phyloP scores from a whole-genome alignment of 225 moss, liverwort and hornwort species.

The Takakia lepidozioides region DNA sequence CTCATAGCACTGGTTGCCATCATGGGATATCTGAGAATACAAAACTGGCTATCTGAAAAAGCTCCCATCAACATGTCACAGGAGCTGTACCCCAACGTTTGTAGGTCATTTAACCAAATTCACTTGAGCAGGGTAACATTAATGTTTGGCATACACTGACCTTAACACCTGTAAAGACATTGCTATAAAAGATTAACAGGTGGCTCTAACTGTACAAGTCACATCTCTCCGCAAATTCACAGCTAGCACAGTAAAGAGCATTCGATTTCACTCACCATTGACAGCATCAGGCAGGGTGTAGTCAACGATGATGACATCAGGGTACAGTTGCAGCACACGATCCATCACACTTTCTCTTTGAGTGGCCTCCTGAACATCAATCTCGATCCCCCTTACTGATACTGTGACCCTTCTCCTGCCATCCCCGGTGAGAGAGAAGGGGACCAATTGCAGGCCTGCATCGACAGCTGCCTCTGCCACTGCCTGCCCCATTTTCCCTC shows the following conservation, averaged over 20 bases:
- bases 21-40: too few species aligned
- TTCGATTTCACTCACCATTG: constrained; percentile 73
- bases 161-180: too few species aligned
- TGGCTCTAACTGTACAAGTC: too few species aligned
- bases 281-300: constrained; percentile 82
- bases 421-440: constrained; percentile 40
- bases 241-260: too few species aligned
- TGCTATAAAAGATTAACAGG: too few species aligned
- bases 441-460: constrained; percentile 60
- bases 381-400: constrained; percentile 24
- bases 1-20: not conserved
- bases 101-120: too few species aligned
- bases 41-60: too few species aligned
- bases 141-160: too few species aligned
- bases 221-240: too few species aligned
- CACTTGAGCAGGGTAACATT: too few species aligned
- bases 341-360: constrained; percentile 50
- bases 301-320: constrained; percentile 63
- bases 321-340: constrained; percentile 31
- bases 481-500: constrained; percentile 85
- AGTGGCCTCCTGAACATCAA: constrained; percentile 43
- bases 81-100: too few species aligned
- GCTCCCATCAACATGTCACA: too few species aligned
- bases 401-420: constrained; percentile 4
- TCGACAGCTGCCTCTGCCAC: constrained; percentile 68